These are phyloP conservation scores for Ambrosia hybrid DNA, from an alignment of 140 eudicot species.

Conservation along the genomic window DNA sequence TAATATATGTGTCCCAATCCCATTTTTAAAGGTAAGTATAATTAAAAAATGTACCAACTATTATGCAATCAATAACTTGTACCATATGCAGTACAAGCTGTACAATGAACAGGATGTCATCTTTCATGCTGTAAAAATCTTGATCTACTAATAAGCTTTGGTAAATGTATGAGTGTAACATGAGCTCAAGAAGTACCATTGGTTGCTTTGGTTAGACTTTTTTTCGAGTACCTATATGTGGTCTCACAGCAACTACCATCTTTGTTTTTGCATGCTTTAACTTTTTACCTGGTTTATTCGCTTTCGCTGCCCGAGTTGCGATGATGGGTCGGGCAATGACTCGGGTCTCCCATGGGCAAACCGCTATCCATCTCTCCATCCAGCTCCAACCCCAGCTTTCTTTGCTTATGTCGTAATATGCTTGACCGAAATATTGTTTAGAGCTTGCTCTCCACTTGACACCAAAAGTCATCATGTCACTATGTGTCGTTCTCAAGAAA, in stretches of 20 bases:
- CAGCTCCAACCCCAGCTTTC: conserved; percentile 25
- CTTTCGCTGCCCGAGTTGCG: neutral
- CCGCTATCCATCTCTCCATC: conserved; percentile 20
- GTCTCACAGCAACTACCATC: conserved; percentile 18
- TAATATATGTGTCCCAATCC: conserved; percentile 9
- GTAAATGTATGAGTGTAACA: conserved; percentile 2
- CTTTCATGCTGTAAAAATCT: conserved; percentile 8
- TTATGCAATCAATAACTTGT: neutral
- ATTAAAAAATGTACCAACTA: conserved; percentile 14
- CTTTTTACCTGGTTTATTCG: neutral
- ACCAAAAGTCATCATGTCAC: neutral
- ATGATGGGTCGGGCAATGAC: conserved; percentile 13
- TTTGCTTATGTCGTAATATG: conserved; percentile 13
- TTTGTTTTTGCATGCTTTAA: conserved; percentile 17
- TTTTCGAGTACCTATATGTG: conserved; percentile 23
- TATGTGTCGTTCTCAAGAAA: conserved; percentile 4
- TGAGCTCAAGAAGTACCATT: conserved; percentile 17
- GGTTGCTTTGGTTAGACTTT: conserved; percentile 28
- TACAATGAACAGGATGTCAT: conserved; percentile 4
- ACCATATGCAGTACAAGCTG: conserved; percentile 17
- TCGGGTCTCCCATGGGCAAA: conserved; percentile 17
- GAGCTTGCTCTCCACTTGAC: conserved; percentile 66
- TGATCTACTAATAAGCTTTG: conserved; percentile 18
- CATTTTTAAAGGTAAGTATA: neutral
- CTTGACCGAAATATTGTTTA: conserved; percentile 21